A percentile compares a stretch with the other conserved stretches of the same genome.
These are phyloP conservation scores for Westerdykella sp. DNA, from an alignment of 2,329 filamentous ascomycete genomes.

Conservation along the genomic window DNA sequence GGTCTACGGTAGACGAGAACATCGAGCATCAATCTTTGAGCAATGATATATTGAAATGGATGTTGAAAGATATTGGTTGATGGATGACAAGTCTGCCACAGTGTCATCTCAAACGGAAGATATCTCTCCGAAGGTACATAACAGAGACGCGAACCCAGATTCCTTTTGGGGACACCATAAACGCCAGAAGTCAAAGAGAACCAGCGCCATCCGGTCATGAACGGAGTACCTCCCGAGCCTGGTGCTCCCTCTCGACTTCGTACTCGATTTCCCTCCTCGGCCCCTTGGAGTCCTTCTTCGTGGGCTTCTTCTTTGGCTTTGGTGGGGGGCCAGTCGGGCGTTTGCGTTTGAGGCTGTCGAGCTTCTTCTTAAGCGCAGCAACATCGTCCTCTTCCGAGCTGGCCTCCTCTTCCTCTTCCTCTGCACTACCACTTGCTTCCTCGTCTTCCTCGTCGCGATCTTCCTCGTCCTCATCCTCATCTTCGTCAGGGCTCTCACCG, in stretches of 20 bases:
- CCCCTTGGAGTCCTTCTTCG: slow-evolving; percentile 42
- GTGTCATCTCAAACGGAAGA: no score
- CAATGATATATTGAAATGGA: no score
- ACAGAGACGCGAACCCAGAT: no score
- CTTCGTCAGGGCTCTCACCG: slow-evolving; percentile 54
- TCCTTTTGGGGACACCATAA: no score
- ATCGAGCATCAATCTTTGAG: no score
- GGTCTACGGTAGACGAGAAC: no score
- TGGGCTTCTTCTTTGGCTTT: slow-evolving; percentile 53
- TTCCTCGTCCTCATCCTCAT: slow-evolving; percentile 43
- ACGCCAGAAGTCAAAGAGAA: no score
- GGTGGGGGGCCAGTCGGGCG: slow-evolving; percentile 44
- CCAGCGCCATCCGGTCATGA: no score
- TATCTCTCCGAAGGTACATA: no score
- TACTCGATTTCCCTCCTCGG: slow-evolving; percentile 70
- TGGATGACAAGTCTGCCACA: no score
- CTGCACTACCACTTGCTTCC: slow-evolving; percentile 43
- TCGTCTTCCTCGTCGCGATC: slow-evolving; percentile 55
- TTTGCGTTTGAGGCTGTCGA: slow-evolving; percentile 53
- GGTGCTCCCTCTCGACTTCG: slow-evolving; percentile 61
- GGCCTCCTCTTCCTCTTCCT: slow-evolving; percentile 53
- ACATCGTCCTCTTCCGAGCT: slow-evolving; percentile 51
- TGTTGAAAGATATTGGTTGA: no score
- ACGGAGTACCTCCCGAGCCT: slow-evolving; percentile 31
- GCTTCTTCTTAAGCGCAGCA: slow-evolving; percentile 52